Conservation (phyloP, 257 asterid genomes). For the Phtheirospermum japonicum region DNA sequence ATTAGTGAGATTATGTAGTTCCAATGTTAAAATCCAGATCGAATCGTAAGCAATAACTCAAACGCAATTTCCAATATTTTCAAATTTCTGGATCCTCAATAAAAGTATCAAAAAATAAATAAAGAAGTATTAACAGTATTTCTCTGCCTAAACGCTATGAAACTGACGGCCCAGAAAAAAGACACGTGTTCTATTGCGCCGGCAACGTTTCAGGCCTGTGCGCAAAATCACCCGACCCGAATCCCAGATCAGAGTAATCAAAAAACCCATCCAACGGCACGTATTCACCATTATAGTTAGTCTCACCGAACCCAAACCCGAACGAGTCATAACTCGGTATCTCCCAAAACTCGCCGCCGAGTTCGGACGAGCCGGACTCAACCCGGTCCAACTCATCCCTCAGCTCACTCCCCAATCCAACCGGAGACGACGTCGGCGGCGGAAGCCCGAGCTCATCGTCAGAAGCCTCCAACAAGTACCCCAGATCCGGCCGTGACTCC, state of each 20-base stretch:
- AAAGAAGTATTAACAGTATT: conserved; percentile 32
- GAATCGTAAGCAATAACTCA: too few species aligned
- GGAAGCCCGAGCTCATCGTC: conserved; percentile 76
- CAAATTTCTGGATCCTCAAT: not conserved
- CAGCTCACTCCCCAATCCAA: conserved; percentile 5
- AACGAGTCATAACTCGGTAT: conserved; percentile 40
- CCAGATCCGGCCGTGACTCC: conserved; percentile 51
- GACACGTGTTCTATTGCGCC: conserved; percentile 35
- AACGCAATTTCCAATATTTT: too few species aligned
- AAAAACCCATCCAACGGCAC: conserved; percentile 54
- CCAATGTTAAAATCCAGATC: too few species aligned
- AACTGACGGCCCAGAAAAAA: too few species aligned
- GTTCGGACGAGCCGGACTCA: conserved; percentile 32
- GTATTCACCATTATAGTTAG: conserved; percentile 12
- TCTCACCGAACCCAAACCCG: conserved; percentile 38
- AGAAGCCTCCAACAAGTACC: conserved; percentile 59
- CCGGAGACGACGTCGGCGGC: conserved; percentile 35
- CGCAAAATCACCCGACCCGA: conserved; percentile 44
- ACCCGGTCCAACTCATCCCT: conserved; percentile 33
- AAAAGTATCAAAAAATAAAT: conserved; percentile 14
- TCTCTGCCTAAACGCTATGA: conserved; percentile 1
- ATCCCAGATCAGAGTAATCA: conserved; percentile 58
- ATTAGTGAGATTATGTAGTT: too few species aligned
- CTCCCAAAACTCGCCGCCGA: conserved; percentile 43
- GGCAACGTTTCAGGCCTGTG: conserved; percentile 54